Evolutionary conservation across 2,329 filamentous ascomycete genomes (phyloP).

Genomic region (Fusarium sp.): DNA sequence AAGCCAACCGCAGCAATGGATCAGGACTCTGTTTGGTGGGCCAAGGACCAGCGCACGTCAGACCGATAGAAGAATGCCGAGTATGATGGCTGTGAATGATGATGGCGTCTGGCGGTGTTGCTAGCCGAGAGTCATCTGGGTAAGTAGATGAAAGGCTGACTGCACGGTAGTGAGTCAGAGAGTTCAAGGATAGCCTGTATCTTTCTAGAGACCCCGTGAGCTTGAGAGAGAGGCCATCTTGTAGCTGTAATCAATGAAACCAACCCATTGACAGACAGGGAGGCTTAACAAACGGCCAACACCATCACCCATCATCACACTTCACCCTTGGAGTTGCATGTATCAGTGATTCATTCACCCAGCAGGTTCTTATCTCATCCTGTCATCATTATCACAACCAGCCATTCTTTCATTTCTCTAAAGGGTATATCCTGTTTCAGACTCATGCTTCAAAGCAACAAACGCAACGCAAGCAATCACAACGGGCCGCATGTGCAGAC

Average conservation of each 20-base stretch:
- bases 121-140: not conserved
- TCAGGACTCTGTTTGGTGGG: slow-evolving; percentile 33
- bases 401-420: slow-evolving; percentile 15
- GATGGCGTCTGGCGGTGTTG: slow-evolving; percentile 18
- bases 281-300: slow-evolving; percentile 27
- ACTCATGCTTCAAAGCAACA: slow-evolving; percentile 12
- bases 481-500: slow-evolving; percentile 26
- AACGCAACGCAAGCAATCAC: slow-evolving; percentile 7
- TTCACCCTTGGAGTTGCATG: slow-evolving; percentile 18
- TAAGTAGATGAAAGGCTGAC: slow-evolving; percentile 1
- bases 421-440: slow-evolving; percentile 24
- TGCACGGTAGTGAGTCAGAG: slow-evolving; percentile 13
- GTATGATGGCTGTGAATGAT: slow-evolving; percentile 2
- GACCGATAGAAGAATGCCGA: slow-evolving; percentile 23
- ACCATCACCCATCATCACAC: slow-evolving; percentile 19
- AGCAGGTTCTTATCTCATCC: slow-evolving; percentile 34
- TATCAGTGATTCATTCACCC: slow-evolving; percentile 17
- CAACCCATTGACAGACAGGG: slow-evolving; percentile 5
- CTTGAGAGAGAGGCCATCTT: slow-evolving; percentile 7
- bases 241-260: slow-evolving; percentile 6
- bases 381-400: slow-evolving; percentile 34
- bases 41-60: slow-evolving; percentile 38
- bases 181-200: not conserved
- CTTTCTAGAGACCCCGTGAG: not conserved
- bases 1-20: slow-evolving; percentile 11